Evolutionary conservation across 495 filamentous ascomycete species (phyloP), one percentile per base, ranked within the genome.

Genomic region (Penicillium ucsense): DNA sequence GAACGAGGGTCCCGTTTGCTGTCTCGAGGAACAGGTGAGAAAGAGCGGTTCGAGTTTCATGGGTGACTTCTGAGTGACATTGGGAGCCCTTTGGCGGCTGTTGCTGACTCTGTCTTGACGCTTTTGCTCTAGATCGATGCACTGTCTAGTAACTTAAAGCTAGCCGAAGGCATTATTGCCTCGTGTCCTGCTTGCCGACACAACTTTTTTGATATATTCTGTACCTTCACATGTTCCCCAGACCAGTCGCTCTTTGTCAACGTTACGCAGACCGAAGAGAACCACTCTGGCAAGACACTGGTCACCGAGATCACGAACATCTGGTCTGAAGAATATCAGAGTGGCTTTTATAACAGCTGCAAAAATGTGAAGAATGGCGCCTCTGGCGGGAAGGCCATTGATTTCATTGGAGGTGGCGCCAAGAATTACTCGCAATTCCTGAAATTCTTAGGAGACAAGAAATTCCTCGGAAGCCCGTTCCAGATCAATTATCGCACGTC

Each of bases 121-220:
- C 8, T 31, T 9, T 10, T 20, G 3, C 11, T 4, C 9, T 60
- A 89, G 88, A 73, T 97, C 47, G 78, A 86, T 46, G 74, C 82
- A 5, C 78, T 98, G 36, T 77, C 82, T 27, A 81, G 70, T 45
- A 94, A 94, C 54, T 75, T 98, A 43, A 81, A 87, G 55, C 84
- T 85, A n/a, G 90, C 88, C 2, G 86, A 90, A 56, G 74, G 80
- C 44, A 83, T 98, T 51, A 95, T 97, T 60, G 77, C 86, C 31
- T 83, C 88, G 27, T 98, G 92, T 67, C 92, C 92, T 8, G 92
- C 92, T 29, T 98, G 92, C 74, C 89, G 88, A 67, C 83, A 84
- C 45, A 98, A 98, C 70, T 98, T 98, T 67, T 95, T 85, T 76
- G 89, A 97, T 71, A 78, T 94, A 38, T 98, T 98, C 59, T 98